phyloP scores from a whole-genome alignment of 139 green algal genomes.

The Dunaliella sp. region DNA sequence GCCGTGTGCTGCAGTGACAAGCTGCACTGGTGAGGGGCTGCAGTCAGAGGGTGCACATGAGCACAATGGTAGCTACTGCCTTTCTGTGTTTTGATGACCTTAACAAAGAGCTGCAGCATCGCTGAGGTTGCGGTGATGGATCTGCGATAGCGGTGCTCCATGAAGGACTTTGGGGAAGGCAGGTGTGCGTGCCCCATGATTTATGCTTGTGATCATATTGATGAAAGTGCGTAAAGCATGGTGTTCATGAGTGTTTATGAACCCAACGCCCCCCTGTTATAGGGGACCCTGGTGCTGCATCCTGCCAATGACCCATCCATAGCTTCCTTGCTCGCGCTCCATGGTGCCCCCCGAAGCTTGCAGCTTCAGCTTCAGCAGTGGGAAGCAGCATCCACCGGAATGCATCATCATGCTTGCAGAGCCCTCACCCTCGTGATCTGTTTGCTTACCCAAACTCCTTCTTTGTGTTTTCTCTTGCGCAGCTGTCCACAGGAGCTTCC shows the following conservation, averaged over 20 bases:
- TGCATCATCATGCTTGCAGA: neutral
- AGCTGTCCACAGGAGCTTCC: slow-evolving; percentile 81
- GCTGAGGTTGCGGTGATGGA: neutral
- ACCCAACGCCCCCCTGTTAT: no score
- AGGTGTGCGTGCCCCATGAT: no score
- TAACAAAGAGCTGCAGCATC: neutral
- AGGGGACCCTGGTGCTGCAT: no score
- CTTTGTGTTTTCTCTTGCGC: neutral
- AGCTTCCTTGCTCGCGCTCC: neutral
- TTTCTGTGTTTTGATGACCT: neutral
- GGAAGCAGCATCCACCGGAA: no score
- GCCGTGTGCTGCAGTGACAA: slow-evolving; percentile 90
- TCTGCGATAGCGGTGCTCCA: neutral
- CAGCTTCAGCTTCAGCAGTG: no score
- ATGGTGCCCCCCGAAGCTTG: no score
- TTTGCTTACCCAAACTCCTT: neutral
- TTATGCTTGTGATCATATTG: no score
- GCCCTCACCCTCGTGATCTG: neutral
- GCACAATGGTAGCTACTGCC: no score
- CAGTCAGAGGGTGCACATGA: neutral
- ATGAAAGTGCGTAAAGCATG: no score
- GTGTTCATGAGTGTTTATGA: no score
- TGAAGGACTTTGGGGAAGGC: neutral
- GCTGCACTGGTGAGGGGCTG: slow-evolving; percentile 65
- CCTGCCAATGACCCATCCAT: neutral